A percentile compares a stretch with the other conserved stretches of the same genome.
Conservation (phyloP, 2,329 filamentous ascomycete genomes). For the Corinectria fuckeliana region DNA sequence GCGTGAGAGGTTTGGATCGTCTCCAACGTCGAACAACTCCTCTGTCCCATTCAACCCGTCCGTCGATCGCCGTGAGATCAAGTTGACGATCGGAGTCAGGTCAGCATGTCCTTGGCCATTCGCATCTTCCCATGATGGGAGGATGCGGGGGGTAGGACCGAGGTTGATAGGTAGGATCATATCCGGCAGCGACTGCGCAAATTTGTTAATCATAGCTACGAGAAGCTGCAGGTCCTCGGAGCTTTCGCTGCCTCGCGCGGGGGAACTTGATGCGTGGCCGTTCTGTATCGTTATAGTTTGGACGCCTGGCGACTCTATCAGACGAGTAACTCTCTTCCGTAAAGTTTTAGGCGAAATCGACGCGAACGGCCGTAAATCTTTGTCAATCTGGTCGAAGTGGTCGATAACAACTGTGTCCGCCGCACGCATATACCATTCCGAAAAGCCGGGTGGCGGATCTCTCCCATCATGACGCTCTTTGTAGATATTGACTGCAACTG, state of each 20-base stretch:
- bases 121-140: slow-evolving; percentile 67
- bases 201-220: slow-evolving; percentile 72
- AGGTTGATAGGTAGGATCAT: slow-evolving; percentile 88
- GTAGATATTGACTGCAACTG: slow-evolving; percentile 56
- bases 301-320: slow-evolving; percentile 51
- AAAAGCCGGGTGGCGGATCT: slow-evolving; percentile 79
- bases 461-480: slow-evolving; percentile 64
- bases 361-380: slow-evolving; percentile 80
- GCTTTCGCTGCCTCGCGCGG: slow-evolving; percentile 41
- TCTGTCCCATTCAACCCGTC: slow-evolving; percentile 10
- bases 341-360: slow-evolving; percentile 71
- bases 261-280: slow-evolving; percentile 61
- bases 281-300: slow-evolving; percentile 65
- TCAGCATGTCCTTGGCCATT: slow-evolving; percentile 32
- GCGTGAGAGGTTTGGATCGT: not conserved
- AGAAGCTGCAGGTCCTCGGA: slow-evolving; percentile 51
- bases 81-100: slow-evolving; percentile 38
- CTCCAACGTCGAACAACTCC: not conserved
- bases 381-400: slow-evolving; percentile 79
- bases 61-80: slow-evolving; percentile 39
- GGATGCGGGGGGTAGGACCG: slow-evolving; percentile 50
- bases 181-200: slow-evolving; percentile 75
- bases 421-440: slow-evolving; percentile 84
- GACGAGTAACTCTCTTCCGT: slow-evolving; percentile 59
- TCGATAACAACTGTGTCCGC: slow-evolving; percentile 77